Base-by-base conservation (phyloP, 2,329 filamentous ascomycete species). In the Ilyonectria robusta region DNA sequence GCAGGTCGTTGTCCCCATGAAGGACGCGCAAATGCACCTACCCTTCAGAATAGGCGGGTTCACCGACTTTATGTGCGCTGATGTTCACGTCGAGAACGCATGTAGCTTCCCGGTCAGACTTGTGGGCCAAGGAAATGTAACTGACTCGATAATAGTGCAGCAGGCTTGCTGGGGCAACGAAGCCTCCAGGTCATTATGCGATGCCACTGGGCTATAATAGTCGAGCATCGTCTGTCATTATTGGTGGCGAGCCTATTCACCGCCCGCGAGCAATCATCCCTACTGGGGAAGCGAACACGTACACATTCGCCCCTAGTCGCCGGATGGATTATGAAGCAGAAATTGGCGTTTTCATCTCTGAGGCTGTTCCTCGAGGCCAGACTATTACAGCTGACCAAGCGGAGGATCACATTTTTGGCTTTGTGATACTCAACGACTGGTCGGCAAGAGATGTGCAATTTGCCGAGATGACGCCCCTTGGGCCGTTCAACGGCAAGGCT, bases 121-220 rank as follows among this genome's bases (percentile, higher is more conserved):
- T n/a, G 1, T 15, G 35, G 3, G 6, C 11, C 11, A 40, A 40
- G 35, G 17, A 13, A 40, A 6, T 40, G 2, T 15, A 17, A 35
- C 48, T 21, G 31, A 37, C 53, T 42, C 1, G 31, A 56, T 23
- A 13, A 11, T 31, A 56, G 53, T 19, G 17, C 19, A 29, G 53
- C 31, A 56, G 35, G 13, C 15, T 56, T 26, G 53, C 35, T 19
- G 53, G 53, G 33, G 17, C 31, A 19, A 15, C 31, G 7, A 31
- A 11, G 10, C 31, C 35, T 7, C 33, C 33, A 19, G 29, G 93
- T 77, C 94, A 94, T 79, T 91, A 87, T 72, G 89, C 93, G 72
- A 82, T 94, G 1, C 92, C 92, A 1, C 90, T 94, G 2, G 92
- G 88, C 6, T 94, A 94, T 72, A 92, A 94, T 76, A 91, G 92